Base-by-base conservation (phyloP, 352 stramenopile species). In the Peronospora farinosa region DNA sequence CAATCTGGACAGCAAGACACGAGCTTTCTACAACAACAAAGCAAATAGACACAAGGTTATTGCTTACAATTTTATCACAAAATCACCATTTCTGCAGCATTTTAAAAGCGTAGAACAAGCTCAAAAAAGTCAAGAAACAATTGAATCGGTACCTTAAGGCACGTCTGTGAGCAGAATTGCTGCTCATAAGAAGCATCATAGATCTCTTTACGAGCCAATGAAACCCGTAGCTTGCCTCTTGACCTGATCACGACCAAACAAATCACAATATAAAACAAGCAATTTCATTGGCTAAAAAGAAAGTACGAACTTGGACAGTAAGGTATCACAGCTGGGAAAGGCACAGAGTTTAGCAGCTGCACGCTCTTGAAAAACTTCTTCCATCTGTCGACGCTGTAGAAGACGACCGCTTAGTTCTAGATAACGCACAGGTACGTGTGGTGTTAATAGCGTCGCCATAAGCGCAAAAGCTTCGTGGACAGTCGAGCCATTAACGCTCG, bases 291-390 rank as follows among this genome's bases (percentile, higher is more conserved):
- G 57, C 13, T 42, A 41, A 54, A 56, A 51, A 54, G 23, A 7
- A 15, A 41, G 7, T 25, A 11, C 76, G 46, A 42, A 86, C 81
- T 69, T 64, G 27, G 44, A 11, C 16, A 91, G 52, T 16, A 41
- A 48, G 21, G 86, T 84, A 48, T 60, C 63, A 43, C 83, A 93
- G n/a, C 67, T 50, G 16, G 83, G 83, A 41, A 89, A 86, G 10
- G 65, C 83, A 45, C 83, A 93, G 40, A 79, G 77, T 25, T 51
- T 63, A 40, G 86, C 78, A 28, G 83, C 67, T 0, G 73, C 59
- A 35, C 83, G 83, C 54, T 93, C 83, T 40, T 91, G 76, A 48
- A 91, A 92, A 17, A 93, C 74, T 5, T 78, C 82, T 54, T 90
- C 74, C 56, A 91, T 70, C 60, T 93, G 83, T 21, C 77, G 70